Base-by-base conservation (phyloP, 140 eudicot genomes). In the Senecio squalidus region DNA sequence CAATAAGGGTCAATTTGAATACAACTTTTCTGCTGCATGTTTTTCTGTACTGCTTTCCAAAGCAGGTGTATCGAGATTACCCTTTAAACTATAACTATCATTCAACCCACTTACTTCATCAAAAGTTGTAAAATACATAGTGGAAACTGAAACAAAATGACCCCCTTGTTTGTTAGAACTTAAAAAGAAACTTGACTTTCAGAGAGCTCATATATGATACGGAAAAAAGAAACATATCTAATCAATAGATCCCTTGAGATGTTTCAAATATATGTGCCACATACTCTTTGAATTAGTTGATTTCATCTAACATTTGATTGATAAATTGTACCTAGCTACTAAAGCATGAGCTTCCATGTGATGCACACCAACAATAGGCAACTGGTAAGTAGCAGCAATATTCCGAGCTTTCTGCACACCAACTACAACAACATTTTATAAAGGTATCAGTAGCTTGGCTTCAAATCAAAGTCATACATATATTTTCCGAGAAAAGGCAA, bases 311-410 rank as follows among this genome's bases (percentile, higher is more conserved):
- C 20, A 48, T 14, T 13, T 26, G 28, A 40, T 23, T 49, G 20
- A 55, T 20, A 29, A 4, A 18, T 6, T n/a, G 13, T 79, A 87
- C 98, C 98, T 88, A 60, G 96, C 95, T 56, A 91, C 89, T 65
- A 91, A 73, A 68, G 96, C 80, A 72, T 91, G 96, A 72, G 98
- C 98, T 79, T 91, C 98, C 98, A 91, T 91, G 77, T 91, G 98
- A 76, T 91, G 98, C 46, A 86, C 96, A 62, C 85, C 88, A 61
- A 91, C 89, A 49, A 83, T 72, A 16, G 98, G 98, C 68, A 91
- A 76, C 66, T 76, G 68, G 59, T 75, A 76, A 46, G 58, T 33
- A 29, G 94, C 86, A 43, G 95, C 98, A 65, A 91, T 68, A 55
- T 77, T 77, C 58, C 96, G 84, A 65, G 98, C 98, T 75, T 91